A percentile compares a stretch with the other conserved stretches of the same genome.
Conservation (phyloP, 2,329 filamentous ascomycete species). For the Sclerotinia subarctica region DNA sequence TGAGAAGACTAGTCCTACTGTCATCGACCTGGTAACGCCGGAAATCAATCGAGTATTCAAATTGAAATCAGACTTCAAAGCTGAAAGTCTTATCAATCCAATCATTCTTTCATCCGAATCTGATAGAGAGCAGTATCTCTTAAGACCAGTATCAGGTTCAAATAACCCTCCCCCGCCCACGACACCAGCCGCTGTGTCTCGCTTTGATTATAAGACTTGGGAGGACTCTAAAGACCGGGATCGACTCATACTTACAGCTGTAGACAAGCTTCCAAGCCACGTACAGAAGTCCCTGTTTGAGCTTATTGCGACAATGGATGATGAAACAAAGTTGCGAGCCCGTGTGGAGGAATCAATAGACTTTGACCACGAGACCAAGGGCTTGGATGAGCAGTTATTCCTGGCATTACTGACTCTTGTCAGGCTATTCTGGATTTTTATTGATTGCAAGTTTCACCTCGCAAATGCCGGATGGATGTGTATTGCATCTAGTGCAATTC, state of each 20-base stretch:
- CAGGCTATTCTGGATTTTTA: constrained; percentile 35
- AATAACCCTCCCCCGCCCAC: constrained; percentile 27
- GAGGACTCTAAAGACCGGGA: constrained; percentile 33
- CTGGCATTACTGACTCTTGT: constrained; percentile 26
- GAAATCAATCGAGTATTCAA: background rate
- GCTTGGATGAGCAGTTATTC: constrained; percentile 23
- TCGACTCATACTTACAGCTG: constrained; percentile 44
- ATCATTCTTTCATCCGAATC: constrained; percentile 22
- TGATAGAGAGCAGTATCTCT: constrained; percentile 22
- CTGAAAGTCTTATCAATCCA: constrained; percentile 13
- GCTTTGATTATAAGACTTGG: constrained; percentile 28
- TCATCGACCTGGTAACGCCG: constrained; percentile 6
- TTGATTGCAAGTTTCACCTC: constrained; percentile 33
- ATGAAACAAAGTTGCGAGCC: constrained; percentile 15
- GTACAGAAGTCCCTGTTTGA: constrained; percentile 18
- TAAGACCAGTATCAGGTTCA: constrained; percentile 12
- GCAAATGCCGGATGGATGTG: background rate
- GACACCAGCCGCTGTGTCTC: constrained; percentile 30
- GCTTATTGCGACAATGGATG: constrained; percentile 16
- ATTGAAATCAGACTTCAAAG: background rate
- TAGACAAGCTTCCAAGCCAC: background rate
- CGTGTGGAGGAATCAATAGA: constrained; percentile 11
- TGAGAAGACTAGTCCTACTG: background rate
- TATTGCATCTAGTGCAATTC: background rate
- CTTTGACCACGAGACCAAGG: constrained; percentile 14